Percentiles rank a stretch among this genome's conserved stretches.
Conservation (phyloP, 345 rosid species). For the Sonneratia alba region DNA sequence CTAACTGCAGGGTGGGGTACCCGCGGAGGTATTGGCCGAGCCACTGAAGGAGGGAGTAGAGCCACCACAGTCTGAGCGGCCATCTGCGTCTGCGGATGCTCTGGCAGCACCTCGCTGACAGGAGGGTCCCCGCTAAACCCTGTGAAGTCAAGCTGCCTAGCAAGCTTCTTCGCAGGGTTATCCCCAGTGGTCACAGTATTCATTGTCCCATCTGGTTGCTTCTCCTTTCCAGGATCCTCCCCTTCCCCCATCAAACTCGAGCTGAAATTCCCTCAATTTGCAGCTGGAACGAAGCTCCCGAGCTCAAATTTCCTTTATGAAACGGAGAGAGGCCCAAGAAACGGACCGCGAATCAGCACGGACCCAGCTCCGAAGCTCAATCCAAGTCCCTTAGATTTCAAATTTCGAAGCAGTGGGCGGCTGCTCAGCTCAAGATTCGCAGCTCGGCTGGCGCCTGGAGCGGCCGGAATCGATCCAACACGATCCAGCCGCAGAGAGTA, state of each 20-base stretch:
- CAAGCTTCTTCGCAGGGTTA: slow-evolving; percentile 61
- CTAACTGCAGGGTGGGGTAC: slow-evolving; percentile 35
- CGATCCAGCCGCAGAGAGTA: background rate
- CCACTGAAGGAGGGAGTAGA: slow-evolving; percentile 14
- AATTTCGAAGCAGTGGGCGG: background rate
- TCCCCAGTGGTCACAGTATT: slow-evolving; percentile 13
- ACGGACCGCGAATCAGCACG: background rate
- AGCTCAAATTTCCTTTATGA: background rate
- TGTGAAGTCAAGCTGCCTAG: slow-evolving; percentile 93
- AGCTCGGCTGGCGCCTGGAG: background rate
- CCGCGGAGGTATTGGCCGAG: slow-evolving; percentile 17
- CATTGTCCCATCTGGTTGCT: slow-evolving; percentile 30
- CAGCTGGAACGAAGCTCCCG: background rate
- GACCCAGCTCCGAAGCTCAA: slow-evolving; percentile 1
- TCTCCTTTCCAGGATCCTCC: slow-evolving; percentile 58
- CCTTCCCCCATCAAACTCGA: slow-evolving; percentile 54
- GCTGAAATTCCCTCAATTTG: slow-evolving; percentile 6
- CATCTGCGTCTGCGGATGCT: slow-evolving; percentile 37
- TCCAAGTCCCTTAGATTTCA: background rate
- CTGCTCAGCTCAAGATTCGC: slow-evolving; percentile 9
- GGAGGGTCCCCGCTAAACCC: slow-evolving; percentile 26
- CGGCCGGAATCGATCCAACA: background rate
- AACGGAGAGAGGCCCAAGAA: background rate
- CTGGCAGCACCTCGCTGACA: slow-evolving; percentile 34
- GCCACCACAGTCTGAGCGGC: slow-evolving; percentile 14